These are phyloP conservation scores for Triglochin maritima DNA, from an alignment of 106 monocot species.

Conservation along the genomic window DNA sequence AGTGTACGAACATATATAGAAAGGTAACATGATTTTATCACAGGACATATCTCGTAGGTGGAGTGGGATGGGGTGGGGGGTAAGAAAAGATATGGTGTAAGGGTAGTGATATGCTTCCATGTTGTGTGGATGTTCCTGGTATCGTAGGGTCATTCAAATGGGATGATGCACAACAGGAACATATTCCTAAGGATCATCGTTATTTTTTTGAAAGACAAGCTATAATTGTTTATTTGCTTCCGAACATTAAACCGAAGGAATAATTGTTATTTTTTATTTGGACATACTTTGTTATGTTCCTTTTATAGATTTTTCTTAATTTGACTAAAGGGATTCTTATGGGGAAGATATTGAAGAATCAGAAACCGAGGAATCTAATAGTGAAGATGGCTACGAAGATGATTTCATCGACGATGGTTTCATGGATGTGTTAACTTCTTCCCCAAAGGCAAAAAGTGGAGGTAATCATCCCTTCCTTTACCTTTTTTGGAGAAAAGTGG, in stretches of 20 bases:
- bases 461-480: constrained; percentile 23
- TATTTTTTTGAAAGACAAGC: not conserved
- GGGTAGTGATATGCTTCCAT: too few species aligned
- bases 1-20: too few species aligned
- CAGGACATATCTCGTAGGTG: too few species aligned
- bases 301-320: constrained; percentile 18
- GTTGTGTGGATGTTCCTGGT: not conserved
- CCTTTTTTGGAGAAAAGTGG: not conserved
- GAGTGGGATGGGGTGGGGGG: too few species aligned
- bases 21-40: too few species aligned
- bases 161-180: not conserved
- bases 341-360: constrained; percentile 67
- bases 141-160: not conserved
- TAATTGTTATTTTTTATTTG: not conserved
- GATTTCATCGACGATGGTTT: constrained; percentile 68
- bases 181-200: too few species aligned
- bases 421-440: constrained; percentile 36
- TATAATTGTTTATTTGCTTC: not conserved
- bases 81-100: too few species aligned
- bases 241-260: not conserved
- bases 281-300: not conserved
- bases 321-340: constrained; percentile 48
- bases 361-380: constrained; percentile 28
- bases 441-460: constrained; percentile 44
- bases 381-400: constrained; percentile 55